Evolutionary conservation across 169 alveolate genomes (phyloP).

Genomic region (Cryptosporidium viatorum): DNA sequence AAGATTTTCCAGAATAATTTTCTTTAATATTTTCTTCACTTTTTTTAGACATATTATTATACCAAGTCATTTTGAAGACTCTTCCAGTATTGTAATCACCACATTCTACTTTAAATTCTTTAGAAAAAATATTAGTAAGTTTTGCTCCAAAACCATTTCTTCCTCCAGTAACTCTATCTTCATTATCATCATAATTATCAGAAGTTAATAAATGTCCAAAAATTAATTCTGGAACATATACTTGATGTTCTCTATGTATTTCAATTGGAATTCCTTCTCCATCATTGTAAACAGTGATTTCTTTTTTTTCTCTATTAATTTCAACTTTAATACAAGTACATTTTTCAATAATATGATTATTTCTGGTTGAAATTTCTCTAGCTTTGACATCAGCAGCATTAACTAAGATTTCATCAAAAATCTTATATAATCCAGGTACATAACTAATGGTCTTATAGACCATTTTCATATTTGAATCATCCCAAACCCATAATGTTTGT

Average conservation of each 20-base stretch:
- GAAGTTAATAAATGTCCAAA: slow-evolving; percentile 98
- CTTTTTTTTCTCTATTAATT: slow-evolving; percentile 80
- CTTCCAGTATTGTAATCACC: slow-evolving; percentile 91
- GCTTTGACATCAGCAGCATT: slow-evolving; percentile 99
- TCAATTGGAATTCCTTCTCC: slow-evolving; percentile 93
- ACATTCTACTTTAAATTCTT: slow-evolving; percentile 94
- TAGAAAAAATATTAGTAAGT: slow-evolving; percentile 97
- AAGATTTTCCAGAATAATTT: slow-evolving; percentile 86
- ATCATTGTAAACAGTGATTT: slow-evolving; percentile 88
- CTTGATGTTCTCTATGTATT: slow-evolving; percentile 96
- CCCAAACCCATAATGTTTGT: slow-evolving; percentile 96
- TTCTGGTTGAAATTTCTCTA: slow-evolving; percentile 81
- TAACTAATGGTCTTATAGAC: slow-evolving; percentile 86
- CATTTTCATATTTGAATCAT: slow-evolving; percentile 86
- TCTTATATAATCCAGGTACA: slow-evolving; percentile 99
- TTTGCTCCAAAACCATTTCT: slow-evolving; percentile 99
- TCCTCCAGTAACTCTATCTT: slow-evolving; percentile 98
- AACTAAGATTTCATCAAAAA: slow-evolving; percentile 97
- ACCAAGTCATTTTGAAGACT: slow-evolving; percentile 90
- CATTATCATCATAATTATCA: slow-evolving; percentile 98
- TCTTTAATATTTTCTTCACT: slow-evolving; percentile 85
- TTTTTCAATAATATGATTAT: slow-evolving; percentile 15
- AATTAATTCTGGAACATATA: slow-evolving; percentile 98
- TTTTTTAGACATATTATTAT: slow-evolving; percentile 91
- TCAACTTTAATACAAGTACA: slow-evolving; percentile 83